These are phyloP conservation scores for Fusarium humuli DNA, from an alignment of 2,329 filamentous ascomycete genomes.

Conservation along the genomic window DNA sequence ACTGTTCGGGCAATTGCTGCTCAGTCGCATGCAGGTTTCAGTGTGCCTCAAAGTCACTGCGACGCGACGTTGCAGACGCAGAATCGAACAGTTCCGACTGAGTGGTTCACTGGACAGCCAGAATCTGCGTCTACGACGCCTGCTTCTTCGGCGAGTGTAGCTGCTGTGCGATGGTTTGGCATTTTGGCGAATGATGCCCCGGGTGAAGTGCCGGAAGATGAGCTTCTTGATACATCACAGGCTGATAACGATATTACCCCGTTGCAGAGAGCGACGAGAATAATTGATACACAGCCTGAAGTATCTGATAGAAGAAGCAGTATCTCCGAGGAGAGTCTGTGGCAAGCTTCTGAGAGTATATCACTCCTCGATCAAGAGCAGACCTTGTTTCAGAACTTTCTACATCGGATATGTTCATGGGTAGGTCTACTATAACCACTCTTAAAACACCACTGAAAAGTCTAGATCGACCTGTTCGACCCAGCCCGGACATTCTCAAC, in stretches of 20 bases:
- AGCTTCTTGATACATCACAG: slow-evolving; percentile 17
- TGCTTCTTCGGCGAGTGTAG: slow-evolving; percentile 39
- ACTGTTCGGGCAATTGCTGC: slow-evolving; percentile 29
- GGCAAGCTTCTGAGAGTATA: slow-evolving; percentile 41
- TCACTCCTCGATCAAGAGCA: slow-evolving; percentile 39
- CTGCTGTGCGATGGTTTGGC: slow-evolving; percentile 45
- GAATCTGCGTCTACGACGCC: slow-evolving; percentile 40
- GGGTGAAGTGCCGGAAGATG: background rate
- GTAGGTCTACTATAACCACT: slow-evolving; percentile 7
- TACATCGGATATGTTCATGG: slow-evolving; percentile 44
- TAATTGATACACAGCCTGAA: slow-evolving; percentile 34
- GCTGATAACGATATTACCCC: slow-evolving; percentile 24
- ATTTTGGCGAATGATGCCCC: slow-evolving; percentile 39
- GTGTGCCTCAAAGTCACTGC: background rate
- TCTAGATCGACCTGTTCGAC: slow-evolving; percentile 40
- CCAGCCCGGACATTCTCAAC: slow-evolving; percentile 39
- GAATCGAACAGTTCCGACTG: background rate
- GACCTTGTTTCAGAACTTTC: slow-evolving; percentile 40
- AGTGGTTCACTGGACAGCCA: slow-evolving; percentile 21
- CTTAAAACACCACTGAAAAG: no score
- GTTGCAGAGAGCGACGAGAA: slow-evolving; percentile 31
- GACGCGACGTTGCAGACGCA: slow-evolving; percentile 1
- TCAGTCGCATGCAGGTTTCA: background rate
- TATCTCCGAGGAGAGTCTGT: slow-evolving; percentile 32
- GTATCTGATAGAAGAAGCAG: background rate